These are phyloP conservation scores for Colletotrichum echinochloae DNA, from an alignment of 2,329 filamentous ascomycete species.

Conservation along the genomic window DNA sequence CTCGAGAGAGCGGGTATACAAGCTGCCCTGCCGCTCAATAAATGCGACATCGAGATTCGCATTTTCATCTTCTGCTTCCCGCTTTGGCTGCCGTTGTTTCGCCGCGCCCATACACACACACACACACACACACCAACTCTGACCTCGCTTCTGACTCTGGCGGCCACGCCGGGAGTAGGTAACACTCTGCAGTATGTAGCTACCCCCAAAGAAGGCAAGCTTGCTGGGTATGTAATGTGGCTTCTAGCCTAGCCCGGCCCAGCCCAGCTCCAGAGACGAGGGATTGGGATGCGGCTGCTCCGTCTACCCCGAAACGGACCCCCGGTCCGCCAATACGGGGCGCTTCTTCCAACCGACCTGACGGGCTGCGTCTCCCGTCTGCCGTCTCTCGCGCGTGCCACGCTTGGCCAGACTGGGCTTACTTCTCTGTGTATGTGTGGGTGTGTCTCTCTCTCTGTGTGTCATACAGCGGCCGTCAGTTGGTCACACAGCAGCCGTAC, in stretches of 20 bases:
- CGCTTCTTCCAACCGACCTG: conserved; percentile 9
- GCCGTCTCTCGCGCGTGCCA: not conserved
- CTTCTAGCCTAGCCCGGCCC: too few species aligned
- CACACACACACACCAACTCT: too few species aligned
- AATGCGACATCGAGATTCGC: conserved; percentile 4
- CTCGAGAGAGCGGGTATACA: not conserved
- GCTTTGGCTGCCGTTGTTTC: conserved; percentile 28
- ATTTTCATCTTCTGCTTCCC: conserved; percentile 9
- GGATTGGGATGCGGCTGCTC: conserved; percentile 1
- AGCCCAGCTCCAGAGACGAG: not conserved
- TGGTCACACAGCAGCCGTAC: not conserved
- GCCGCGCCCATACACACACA: conserved; percentile 8
- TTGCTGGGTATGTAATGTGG: too few species aligned
- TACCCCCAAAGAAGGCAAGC: too few species aligned
- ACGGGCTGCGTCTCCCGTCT: conserved; percentile 14
- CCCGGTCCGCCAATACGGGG: conserved; percentile 22
- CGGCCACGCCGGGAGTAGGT: too few species aligned
- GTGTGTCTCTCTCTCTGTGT: too few species aligned
- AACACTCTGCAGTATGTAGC: too few species aligned
- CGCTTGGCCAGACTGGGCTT: not conserved
- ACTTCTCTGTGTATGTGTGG: not conserved
- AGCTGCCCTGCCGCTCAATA: not conserved
- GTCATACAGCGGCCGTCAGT: too few species aligned
- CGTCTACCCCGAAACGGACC: conserved; percentile 22
- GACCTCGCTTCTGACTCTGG: too few species aligned